Percentiles rank a stretch among this genome's conserved stretches.
Conservation (phyloP, 345 rosid species). For the Eucalyptus rudis region DNA sequence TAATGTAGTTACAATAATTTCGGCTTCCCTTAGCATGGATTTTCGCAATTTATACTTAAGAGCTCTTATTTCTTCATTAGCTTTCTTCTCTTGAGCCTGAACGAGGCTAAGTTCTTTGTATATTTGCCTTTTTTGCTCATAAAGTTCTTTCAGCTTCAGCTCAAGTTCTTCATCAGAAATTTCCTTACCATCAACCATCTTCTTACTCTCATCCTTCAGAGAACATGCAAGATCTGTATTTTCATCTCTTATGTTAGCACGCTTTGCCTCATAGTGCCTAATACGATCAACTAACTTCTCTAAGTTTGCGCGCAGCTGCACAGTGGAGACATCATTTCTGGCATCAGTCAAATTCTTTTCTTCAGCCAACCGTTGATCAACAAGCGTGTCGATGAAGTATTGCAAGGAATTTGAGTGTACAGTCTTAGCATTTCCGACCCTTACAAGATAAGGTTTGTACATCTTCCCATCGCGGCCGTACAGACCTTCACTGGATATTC, state of each 20-base stretch:
- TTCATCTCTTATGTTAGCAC: constrained; percentile 63
- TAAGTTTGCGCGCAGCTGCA: constrained; percentile 49
- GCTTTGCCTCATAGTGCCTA: constrained; percentile 73
- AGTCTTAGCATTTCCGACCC: constrained; percentile 93
- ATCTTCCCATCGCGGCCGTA: constrained; percentile 74
- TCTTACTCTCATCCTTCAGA: constrained; percentile 24
- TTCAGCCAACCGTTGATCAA: constrained; percentile 71
- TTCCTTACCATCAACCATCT: constrained; percentile 36
- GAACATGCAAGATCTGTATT: constrained; percentile 30
- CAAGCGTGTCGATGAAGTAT: constrained; percentile 82
- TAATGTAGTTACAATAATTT: constrained; percentile 81
- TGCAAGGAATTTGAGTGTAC: constrained; percentile 80
- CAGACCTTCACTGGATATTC: constrained; percentile 71
- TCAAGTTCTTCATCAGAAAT: constrained; percentile 60
- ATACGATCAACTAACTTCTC: constrained; percentile 76
- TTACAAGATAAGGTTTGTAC: constrained; percentile 90
- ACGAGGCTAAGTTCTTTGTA: constrained; percentile 74
- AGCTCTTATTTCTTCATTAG: constrained; percentile 51
- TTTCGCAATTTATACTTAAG: constrained; percentile 69
- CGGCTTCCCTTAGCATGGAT: constrained; percentile 84
- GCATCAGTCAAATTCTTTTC: constrained; percentile 42
- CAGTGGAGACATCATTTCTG: constrained; percentile 31
- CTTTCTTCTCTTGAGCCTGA: constrained; percentile 76
- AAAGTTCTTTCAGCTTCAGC: constrained; percentile 51
- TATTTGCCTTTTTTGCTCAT: constrained; percentile 74